Conservation (phyloP, 2,329 filamentous ascomycete genomes). For the Myriosclerotinia scirpicola region DNA sequence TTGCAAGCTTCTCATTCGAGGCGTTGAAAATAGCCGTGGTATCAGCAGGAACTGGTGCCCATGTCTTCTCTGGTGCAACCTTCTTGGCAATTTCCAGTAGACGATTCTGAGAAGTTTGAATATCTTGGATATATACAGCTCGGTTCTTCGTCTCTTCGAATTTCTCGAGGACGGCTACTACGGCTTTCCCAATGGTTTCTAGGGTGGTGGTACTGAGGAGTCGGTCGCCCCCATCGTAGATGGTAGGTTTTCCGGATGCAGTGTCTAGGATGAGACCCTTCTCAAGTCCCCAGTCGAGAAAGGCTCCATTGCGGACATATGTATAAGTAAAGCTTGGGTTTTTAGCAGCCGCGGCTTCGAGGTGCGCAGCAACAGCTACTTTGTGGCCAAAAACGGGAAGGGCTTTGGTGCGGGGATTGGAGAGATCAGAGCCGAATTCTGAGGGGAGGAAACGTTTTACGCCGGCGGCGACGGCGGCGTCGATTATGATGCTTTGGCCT, state of each 20-base stretch:
- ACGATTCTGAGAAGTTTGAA: slow-evolving; percentile 47
- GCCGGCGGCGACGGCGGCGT: slow-evolving; percentile 58
- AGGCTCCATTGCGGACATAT: slow-evolving; percentile 52
- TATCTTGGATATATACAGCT: slow-evolving; percentile 48
- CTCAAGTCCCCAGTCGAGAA: slow-evolving; percentile 58
- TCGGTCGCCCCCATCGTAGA: slow-evolving; percentile 53
- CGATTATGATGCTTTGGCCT: slow-evolving; percentile 52
- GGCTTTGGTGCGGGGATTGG: slow-evolving; percentile 41
- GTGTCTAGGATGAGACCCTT: slow-evolving; percentile 48
- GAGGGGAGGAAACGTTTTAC: slow-evolving; percentile 63
- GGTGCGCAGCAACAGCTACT: slow-evolving; percentile 44
- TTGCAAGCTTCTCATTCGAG: slow-evolving; percentile 31
- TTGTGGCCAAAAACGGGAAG: slow-evolving; percentile 57
- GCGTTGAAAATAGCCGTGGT: slow-evolving; percentile 28
- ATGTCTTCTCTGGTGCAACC: slow-evolving; percentile 38
- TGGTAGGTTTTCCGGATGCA: slow-evolving; percentile 44
- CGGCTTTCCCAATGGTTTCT: slow-evolving; percentile 47
- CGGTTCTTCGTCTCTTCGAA: slow-evolving; percentile 55
- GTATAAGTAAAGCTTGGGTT: slow-evolving; percentile 54
- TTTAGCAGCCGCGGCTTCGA: slow-evolving; percentile 45
- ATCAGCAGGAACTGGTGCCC: slow-evolving; percentile 29
- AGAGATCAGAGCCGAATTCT: slow-evolving; percentile 52
- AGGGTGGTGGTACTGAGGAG: slow-evolving; percentile 52
- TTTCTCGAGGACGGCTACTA: slow-evolving; percentile 51
- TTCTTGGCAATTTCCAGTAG: slow-evolving; percentile 42